Evolutionary conservation across 345 rosid genomes (phyloP).

Genomic region (Erysimum cheiranthoides): DNA sequence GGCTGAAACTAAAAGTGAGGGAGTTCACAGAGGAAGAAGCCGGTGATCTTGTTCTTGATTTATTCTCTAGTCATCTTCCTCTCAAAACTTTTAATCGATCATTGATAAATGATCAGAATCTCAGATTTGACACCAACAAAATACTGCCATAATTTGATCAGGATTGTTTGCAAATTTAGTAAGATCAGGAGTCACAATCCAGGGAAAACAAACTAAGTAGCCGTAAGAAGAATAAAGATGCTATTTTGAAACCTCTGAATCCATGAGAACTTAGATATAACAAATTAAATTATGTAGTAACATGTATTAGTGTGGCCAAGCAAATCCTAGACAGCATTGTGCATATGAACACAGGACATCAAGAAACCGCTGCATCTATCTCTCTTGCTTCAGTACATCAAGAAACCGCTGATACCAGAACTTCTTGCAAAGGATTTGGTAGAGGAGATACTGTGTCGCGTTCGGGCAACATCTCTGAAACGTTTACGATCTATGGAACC

Average conservation of each 20-base stretch:
- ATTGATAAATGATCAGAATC: background rate
- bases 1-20: background rate
- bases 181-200: background rate
- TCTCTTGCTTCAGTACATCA: background rate
- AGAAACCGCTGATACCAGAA: background rate
- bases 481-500: background rate
- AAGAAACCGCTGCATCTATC: background rate
- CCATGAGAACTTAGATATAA: background rate
- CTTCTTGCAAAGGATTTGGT: background rate
- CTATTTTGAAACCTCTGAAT: background rate
- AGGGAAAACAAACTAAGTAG: background rate
- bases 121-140: background rate
- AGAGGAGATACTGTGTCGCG: constrained; percentile 1
- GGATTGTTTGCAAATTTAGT: background rate
- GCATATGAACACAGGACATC: background rate
- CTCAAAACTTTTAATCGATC: background rate
- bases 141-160: background rate
- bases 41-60: background rate
- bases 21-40: background rate
- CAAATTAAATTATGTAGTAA: background rate
- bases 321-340: constrained; percentile 1
- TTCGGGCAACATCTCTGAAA: background rate
- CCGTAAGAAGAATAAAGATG: background rate
- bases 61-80: background rate
- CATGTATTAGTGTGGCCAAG: background rate